Evolutionary conservation across 106 monocot genomes (phyloP), one percentile per base, ranked within the genome.

Genomic region (Platanthera guangdongensis): DNA sequence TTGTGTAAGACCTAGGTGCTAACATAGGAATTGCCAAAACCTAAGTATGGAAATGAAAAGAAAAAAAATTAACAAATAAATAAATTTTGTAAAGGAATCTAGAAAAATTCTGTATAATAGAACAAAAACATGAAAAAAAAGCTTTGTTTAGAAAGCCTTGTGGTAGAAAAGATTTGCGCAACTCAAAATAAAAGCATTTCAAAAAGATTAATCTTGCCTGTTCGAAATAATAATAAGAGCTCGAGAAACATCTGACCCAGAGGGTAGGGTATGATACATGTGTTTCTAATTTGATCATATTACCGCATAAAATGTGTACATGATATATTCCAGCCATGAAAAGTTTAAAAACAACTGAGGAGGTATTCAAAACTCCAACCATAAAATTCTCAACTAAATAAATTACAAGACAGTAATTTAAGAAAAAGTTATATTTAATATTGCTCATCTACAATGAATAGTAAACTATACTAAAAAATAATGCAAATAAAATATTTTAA

Each of bases 1-100:
- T 80, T 10, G 96, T 96, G 78, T 96, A 96, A 14, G 96, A 96
- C 64, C 89, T 91, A 45, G 96, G 96, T 73, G 90, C 96, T 78
- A 96, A 75, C 96, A 96, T 96, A 47, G 96, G 96, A 52, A 96
- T 48, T 72, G 84, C 93, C 70, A 95, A 79, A 75, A 95, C 90
- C 95, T 95, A 82, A 52, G 8, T 16, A 47, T 13, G 51, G 68
- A 4, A 0, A 51, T 7, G 0, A 71, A 5, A 51, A 22, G 30
- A 28, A 55, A 71, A 71, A 12, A 18, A 72, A 51, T 62, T 28
- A 72, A 52, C 12, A 15, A 46, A 50, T 4, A 67, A 51, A 32
- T 46, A 39, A 30, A 77, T 9, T 57, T 9, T 12, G n/a, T 3
- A 39, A 76, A 19, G 19, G 11, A 59, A 55, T 48, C 4, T 55